phyloP scores from a whole-genome alignment of 139 green algal genomes.

The Closterium sp. region DNA sequence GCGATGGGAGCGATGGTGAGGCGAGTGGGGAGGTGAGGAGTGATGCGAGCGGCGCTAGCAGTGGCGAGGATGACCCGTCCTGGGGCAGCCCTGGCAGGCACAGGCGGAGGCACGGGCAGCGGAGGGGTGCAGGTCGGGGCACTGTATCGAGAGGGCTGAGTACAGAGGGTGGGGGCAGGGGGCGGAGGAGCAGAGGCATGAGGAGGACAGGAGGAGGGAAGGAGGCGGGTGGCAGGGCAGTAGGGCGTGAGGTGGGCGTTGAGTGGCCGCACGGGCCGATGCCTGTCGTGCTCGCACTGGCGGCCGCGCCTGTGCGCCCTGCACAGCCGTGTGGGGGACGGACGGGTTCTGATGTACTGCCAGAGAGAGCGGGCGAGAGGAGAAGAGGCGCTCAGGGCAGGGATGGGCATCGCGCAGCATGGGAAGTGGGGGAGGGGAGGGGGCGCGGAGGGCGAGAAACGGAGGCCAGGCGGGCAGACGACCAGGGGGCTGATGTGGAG shows the following conservation, averaged over 20 bases:
- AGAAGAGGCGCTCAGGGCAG: not conserved
- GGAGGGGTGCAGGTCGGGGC: not conserved
- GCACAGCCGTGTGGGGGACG: too few species aligned
- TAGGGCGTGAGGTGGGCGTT: not conserved
- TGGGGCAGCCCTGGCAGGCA: not conserved
- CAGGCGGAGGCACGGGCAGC: not conserved
- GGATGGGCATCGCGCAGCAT: not conserved
- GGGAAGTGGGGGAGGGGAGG: not conserved
- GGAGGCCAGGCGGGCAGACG: not conserved
- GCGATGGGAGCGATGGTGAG: not conserved
- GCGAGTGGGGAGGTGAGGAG: not conserved
- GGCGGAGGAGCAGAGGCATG: not conserved
- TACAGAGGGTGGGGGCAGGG: not conserved
- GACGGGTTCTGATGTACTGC: too few species aligned
- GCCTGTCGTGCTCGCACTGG: not conserved
- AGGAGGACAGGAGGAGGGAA: not conserved
- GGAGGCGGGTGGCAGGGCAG: not conserved
- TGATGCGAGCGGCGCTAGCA: not conserved
- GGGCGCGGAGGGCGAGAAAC: not conserved
- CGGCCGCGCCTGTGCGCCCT: too few species aligned
- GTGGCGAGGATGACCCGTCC: not conserved
- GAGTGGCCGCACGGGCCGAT: not conserved
- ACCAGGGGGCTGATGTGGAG: not conserved
- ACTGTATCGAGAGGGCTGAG: not conserved
- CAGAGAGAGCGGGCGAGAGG: not conserved